Base-by-base conservation (phyloP, 2,329 filamentous ascomycete species). In the Metarhizium robertsii region DNA sequence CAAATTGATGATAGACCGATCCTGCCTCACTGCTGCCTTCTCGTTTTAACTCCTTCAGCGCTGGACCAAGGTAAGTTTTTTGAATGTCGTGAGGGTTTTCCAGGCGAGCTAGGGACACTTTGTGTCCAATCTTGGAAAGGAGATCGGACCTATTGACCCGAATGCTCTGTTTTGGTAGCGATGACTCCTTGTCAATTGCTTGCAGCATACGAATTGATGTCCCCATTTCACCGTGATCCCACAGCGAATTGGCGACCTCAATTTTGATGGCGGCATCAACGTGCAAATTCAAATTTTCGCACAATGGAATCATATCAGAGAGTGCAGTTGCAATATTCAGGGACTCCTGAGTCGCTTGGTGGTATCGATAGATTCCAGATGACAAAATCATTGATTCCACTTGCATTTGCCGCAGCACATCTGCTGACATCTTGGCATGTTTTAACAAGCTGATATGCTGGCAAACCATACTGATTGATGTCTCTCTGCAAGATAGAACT, bases 41-140 rank as follows among this genome's bases (percentile, higher is more conserved):
- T 2, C 84, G 85, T 62, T 83, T 87, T 7, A 99, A 76, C 65
- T 95, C 89, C 61, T 85, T 85, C 32, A 97, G 84, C 0, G 94
- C 92, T 25, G 90, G 89, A 54, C 87, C 81, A 0, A 99, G 79
- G 64, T 96, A 97, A 40, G 87, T 84, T 61, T 87, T 84, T 61
- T 96, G 90, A 58, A 99, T 96, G 54, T 85, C 83, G 60, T 96
- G 90, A 0, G 95, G 90, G 61, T 92, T 95, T 68, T 96, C 91
- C 4, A 99, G 78, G 45, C 90, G 85, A 18, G 94, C 94, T 63
- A 95, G 86, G 0, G 92, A 95, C 45, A 96, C 83, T 66, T 92
- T 90, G 64, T 94, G 85, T 1, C 90, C 94, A 59, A 96, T 83
- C 67, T 90, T 92, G 3, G 92, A 90, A 34, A 97, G 79, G 32